Percentiles rank a stretch among this genome's conserved stretches.
phyloP scores from a whole-genome alignment of 2,329 filamentous ascomycete genomes.

The Akanthomyces lecanii region DNA sequence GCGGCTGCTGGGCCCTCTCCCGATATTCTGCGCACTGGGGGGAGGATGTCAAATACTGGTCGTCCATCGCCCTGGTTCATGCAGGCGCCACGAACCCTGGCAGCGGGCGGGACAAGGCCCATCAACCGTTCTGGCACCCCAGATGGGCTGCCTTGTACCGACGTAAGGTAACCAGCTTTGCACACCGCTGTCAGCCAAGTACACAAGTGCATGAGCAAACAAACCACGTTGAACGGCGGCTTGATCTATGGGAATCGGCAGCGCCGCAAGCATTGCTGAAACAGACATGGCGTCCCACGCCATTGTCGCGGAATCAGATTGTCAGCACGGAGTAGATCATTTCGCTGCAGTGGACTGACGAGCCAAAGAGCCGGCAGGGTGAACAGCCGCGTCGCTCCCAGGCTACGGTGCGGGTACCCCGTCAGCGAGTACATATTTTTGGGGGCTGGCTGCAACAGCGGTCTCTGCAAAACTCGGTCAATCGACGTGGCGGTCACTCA shows the following conservation, averaged over 20 bases:
- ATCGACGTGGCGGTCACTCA: conserved; percentile 18
- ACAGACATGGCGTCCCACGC: neutral
- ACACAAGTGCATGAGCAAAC: neutral
- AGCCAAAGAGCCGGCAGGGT: neutral
- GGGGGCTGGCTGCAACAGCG: conserved; percentile 1
- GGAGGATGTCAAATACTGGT: neutral
- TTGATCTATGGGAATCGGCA: neutral
- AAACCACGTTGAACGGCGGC: neutral
- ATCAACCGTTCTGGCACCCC: conserved; percentile 16
- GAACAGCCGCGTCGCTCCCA: conserved; percentile 1
- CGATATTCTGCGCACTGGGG: conserved; percentile 5
- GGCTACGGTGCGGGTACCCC: neutral
- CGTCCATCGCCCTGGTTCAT: conserved; percentile 16
- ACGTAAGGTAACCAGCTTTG: neutral
- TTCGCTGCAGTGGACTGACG: neutral
- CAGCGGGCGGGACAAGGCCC: conserved; percentile 7
- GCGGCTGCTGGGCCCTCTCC: neutral
- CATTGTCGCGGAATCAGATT: neutral
- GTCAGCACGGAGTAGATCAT: neutral
- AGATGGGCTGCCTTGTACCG: neutral
- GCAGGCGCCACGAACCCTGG: conserved; percentile 17
- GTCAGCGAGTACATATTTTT: neutral
- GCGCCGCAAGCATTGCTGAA: neutral
- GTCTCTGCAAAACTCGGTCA: conserved; percentile 18
- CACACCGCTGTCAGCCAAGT: conserved; percentile 1